Conservation (phyloP, 1,139 yeast species). For the Insectozyma bohioensis region DNA sequence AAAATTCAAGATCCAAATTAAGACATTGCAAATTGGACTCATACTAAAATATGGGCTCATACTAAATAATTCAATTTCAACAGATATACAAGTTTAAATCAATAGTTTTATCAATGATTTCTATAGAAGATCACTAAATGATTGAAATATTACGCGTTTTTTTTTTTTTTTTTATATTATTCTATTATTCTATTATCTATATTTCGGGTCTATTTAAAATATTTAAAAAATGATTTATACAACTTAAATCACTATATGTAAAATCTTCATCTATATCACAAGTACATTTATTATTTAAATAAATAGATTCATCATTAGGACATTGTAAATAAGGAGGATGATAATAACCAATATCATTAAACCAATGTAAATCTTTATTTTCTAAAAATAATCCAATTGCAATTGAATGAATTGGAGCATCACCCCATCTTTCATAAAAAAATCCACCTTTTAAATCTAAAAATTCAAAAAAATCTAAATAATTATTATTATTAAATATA, state of each 20-base stretch:
- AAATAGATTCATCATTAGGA: conserved; percentile 21
- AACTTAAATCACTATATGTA: conserved; percentile 26
- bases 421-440: conserved; percentile 44
- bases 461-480: conserved; percentile 25
- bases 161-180: background rate
- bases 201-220: conserved; percentile 7
- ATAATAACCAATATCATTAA: conserved; percentile 32
- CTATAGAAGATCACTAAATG: too few species aligned
- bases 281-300: conserved; percentile 23
- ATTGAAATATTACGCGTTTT: too few species aligned
- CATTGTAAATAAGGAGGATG: conserved; percentile 39
- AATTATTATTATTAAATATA: conserved; percentile 22
- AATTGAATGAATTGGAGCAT: conserved; percentile 39
- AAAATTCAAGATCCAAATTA: too few species aligned
- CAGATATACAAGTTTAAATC: too few species aligned
- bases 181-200: background rate
- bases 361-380: conserved; percentile 29
- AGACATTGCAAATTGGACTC: too few species aligned
- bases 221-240: conserved; percentile 29
- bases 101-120: too few species aligned
- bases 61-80: too few species aligned
- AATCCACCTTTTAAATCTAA: conserved; percentile 36
- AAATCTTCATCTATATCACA: conserved; percentile 36
- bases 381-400: conserved; percentile 26
- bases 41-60: too few species aligned